Conservation (phyloP, 768 basidiomycete species). For the Rhodocollybia butyracea region DNA sequence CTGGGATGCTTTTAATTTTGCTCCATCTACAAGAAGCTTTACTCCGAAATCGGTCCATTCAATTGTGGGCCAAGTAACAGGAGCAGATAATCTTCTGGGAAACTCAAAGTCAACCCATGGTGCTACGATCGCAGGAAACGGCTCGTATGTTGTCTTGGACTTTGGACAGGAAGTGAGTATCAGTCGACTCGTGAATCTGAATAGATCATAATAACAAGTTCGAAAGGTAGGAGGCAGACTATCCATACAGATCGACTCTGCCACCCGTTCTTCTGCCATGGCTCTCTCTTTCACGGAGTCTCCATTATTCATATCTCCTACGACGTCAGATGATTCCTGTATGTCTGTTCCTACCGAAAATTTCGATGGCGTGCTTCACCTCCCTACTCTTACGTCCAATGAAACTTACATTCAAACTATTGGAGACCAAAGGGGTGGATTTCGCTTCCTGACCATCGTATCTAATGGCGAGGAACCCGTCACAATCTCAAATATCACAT, state of each 20-base stretch:
- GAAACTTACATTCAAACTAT: no score
- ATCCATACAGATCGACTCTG: conserved; percentile 4
- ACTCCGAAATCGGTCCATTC: background rate
- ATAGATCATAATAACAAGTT: background rate
- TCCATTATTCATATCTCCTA: conserved; percentile 43
- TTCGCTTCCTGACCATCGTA: conserved; percentile 46
- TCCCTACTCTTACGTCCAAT: no score
- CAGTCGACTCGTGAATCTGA: background rate
- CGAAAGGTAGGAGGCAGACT: background rate
- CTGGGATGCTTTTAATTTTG: no score
- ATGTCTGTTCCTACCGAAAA: no score
- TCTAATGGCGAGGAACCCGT: conserved; percentile 29
- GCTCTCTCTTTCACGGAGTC: conserved; percentile 50
- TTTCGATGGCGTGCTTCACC: no score
- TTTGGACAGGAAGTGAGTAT: no score
- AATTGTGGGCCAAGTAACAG: background rate
- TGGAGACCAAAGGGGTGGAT: no score
- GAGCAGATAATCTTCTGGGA: background rate
- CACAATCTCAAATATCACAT: conserved; percentile 45
- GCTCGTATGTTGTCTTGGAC: no score
- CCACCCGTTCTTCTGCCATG: conserved; percentile 26
- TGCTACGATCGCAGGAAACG: no score
- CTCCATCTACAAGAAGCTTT: no score
- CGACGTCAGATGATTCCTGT: no score
- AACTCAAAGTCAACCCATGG: no score